Evolutionary conservation across 2,329 filamentous ascomycete species (phyloP).

Genomic region (Fusarium duplospermum): DNA sequence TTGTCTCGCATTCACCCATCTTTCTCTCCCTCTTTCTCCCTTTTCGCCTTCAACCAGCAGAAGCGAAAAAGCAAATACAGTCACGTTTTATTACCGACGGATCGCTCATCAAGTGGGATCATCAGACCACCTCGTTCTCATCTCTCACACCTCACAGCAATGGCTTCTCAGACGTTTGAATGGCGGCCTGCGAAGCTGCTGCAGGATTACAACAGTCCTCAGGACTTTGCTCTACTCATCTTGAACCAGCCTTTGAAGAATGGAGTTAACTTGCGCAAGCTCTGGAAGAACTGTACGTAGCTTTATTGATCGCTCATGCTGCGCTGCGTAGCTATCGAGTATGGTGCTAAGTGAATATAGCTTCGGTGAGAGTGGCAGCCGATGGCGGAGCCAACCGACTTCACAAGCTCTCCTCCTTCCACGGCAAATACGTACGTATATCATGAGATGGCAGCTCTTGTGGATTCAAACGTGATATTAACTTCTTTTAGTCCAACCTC

Average conservation of each 20-base stretch:
- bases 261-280: conserved; percentile 58
- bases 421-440: conserved; percentile 56
- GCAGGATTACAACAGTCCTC: conserved; percentile 47
- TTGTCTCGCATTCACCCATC: background rate
- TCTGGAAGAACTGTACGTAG: conserved; percentile 62
- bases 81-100: background rate
- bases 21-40: background rate
- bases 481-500: conserved; percentile 63
- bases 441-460: background rate
- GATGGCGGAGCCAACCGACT: conserved; percentile 92
- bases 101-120: background rate
- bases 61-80: conserved; percentile 20
- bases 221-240: conserved; percentile 59
- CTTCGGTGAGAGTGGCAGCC: conserved; percentile 79
- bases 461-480: background rate
- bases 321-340: background rate
- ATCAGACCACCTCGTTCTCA: background rate
- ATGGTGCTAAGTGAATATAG: conserved; percentile 54
- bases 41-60: background rate
- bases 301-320: conserved; percentile 2
- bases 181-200: conserved; percentile 55
- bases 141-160: conserved; percentile 3
- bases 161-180: conserved; percentile 48
- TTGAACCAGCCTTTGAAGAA: conserved; percentile 64
- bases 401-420: conserved; percentile 57